These are phyloP conservation scores for Alternaria consortialis DNA, from an alignment of 2,329 filamentous ascomycete species.

Conservation along the genomic window DNA sequence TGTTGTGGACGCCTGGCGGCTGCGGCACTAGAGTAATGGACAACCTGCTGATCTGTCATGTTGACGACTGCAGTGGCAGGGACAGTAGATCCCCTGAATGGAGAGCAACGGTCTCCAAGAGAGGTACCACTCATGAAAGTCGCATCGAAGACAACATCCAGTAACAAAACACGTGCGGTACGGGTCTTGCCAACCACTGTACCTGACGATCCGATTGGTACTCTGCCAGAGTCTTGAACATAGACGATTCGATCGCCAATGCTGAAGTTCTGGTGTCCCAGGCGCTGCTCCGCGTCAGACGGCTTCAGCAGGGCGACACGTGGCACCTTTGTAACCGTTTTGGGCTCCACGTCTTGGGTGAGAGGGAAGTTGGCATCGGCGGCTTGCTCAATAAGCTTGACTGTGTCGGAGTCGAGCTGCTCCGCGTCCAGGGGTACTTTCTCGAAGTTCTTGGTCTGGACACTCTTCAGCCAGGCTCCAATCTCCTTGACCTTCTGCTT, in stretches of 20 bases:
- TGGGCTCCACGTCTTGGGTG: constrained; percentile 60
- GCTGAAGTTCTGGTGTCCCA: constrained; percentile 82
- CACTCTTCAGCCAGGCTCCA: constrained; percentile 87
- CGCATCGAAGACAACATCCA: constrained; percentile 93
- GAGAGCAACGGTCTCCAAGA: constrained; percentile 85
- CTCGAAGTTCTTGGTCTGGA: constrained; percentile 92
- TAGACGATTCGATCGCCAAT: constrained; percentile 94
- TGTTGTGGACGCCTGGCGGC: constrained; percentile 62
- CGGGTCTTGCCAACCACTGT: constrained; percentile 95
- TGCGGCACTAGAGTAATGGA: constrained; percentile 70
- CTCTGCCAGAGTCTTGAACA: constrained; percentile 89
- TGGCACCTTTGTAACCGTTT: constrained; percentile 81
- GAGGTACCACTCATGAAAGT: constrained; percentile 98
- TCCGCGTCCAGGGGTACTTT: constrained; percentile 95
- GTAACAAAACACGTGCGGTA: constrained; percentile 79
- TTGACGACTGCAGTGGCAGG: constrained; percentile 89
- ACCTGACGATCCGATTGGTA: constrained; percentile 89
- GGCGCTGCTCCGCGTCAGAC: constrained; percentile 91
- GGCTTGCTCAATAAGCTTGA: constrained; percentile 79
- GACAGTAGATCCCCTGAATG: constrained; percentile 94
- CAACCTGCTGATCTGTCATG: constrained; percentile 80
- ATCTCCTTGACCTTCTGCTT: constrained; percentile 91
- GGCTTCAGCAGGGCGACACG: constrained; percentile 89
- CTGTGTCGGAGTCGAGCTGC: constrained; percentile 91
- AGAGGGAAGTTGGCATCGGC: constrained; percentile 65